Conservation (phyloP, 2,329 filamentous ascomycete species). For the Fusarium sp. region DNA sequence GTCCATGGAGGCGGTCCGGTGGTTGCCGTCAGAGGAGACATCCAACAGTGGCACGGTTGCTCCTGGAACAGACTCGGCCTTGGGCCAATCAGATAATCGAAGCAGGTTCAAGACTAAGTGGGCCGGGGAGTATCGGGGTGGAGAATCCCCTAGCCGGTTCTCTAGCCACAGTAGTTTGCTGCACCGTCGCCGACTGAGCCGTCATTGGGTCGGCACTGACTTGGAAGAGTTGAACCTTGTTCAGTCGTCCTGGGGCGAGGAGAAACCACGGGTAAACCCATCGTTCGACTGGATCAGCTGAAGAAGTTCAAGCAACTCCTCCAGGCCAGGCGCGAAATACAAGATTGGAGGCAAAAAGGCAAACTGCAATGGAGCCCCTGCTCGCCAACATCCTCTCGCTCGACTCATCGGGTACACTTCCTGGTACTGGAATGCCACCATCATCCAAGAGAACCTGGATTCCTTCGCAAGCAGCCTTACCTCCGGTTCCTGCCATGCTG, state of each 20-base stretch:
- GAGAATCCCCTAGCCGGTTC: neutral
- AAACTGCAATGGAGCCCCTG: constrained; percentile 19
- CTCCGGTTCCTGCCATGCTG: neutral
- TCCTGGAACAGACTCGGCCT: neutral
- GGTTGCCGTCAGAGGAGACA: neutral
- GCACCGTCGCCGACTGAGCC: neutral
- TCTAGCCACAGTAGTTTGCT: neutral
- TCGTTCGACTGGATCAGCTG: neutral
- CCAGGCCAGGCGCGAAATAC: neutral
- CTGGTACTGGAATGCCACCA: neutral
- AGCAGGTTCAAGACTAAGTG: neutral
- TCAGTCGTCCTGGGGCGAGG: neutral
- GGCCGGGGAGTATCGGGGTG: constrained; percentile 31
- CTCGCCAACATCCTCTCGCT: constrained; percentile 28
- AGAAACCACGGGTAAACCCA: neutral
- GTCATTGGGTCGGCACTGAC: neutral
- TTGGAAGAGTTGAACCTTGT: neutral
- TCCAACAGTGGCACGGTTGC: neutral
- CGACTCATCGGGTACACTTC: constrained; percentile 3
- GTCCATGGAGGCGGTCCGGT: neutral
- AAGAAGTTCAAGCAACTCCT: neutral
- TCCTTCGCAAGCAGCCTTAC: neutral
- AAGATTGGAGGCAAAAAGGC: neutral
- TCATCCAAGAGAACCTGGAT: neutral
- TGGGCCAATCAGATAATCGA: neutral